A percentile compares a stretch with the other conserved stretches of the same genome.
Evolutionary conservation across 192 early-diverging fungal genomes (phyloP).

Genomic region (Coemansia sp.): DNA sequence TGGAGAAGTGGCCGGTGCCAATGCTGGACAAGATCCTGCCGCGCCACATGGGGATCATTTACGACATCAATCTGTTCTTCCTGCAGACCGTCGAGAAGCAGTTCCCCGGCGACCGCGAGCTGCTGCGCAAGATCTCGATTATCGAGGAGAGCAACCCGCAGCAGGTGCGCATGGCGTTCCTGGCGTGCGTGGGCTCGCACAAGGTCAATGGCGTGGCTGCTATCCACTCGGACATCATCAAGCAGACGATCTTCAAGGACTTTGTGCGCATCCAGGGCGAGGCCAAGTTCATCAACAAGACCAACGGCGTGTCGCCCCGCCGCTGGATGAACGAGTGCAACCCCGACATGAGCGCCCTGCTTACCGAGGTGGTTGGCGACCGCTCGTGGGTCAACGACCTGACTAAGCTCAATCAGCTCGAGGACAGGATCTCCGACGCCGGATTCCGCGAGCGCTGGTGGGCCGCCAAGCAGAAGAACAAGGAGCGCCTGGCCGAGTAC

Average conservation of each 20-base stretch:
- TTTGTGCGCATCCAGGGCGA: conserved; percentile 85
- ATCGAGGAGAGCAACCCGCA: conserved; percentile 92
- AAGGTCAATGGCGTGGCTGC: conserved; percentile 95
- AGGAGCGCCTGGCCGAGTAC: conserved; percentile 80
- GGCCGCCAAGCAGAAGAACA: conserved; percentile 87
- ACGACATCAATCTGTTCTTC: conserved; percentile 98
- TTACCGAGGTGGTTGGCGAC: conserved; percentile 73
- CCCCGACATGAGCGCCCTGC: conserved; percentile 76
- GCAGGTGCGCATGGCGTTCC: conserved; percentile 94
- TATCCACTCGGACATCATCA: conserved; percentile 78
- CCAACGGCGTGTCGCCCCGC: conserved; percentile 95
- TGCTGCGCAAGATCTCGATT: conserved; percentile 83
- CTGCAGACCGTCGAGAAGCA: conserved; percentile 86
- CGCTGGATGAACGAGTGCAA: conserved; percentile 97
- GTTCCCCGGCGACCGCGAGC: conserved; percentile 82
- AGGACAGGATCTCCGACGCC: conserved; percentile 57
- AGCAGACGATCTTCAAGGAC: conserved; percentile 80
- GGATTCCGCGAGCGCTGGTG: conserved; percentile 83
- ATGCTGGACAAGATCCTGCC: conserved; percentile 90
- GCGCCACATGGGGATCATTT: conserved; percentile 97
- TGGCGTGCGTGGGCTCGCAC: conserved; percentile 93
- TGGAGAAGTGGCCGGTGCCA: conserved; percentile 97
- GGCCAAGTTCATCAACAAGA: conserved; percentile 92
- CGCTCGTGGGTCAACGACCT: conserved; percentile 76
- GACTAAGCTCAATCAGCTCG: conserved; percentile 61